Base-by-base conservation (phyloP, 2,329 filamentous ascomycete genomes). In the Pseudogymnoascus sp. region DNA sequence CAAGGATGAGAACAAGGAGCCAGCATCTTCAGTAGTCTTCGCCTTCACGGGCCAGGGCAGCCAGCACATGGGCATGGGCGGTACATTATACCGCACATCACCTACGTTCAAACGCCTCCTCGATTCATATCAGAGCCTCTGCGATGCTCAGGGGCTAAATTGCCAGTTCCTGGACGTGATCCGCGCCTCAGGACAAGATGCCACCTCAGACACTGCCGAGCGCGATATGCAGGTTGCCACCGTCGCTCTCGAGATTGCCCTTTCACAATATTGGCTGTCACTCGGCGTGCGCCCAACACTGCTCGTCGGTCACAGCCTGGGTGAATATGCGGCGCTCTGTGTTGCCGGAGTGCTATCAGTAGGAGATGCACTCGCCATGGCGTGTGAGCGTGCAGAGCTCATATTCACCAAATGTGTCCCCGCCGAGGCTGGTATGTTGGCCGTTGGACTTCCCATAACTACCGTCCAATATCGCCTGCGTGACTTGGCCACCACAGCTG, bases 231-330 rank as follows among this genome's bases (percentile, higher is more conserved):
- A 85, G 72, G 76, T 84, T 6, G 81, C 78, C 0, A 71, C 82
- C 4, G 74, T 74, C 55, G 79, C 77, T 61, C 78, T 84, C 39
- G 78, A 85, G 72, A 84, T 68, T 74, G 82, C 83, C 1, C 73
- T 85, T 5, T 78, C 80, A 2, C 76, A 76, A 29, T 73, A 84
- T 1, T 85, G 82, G 83, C 68, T 64, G 12, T 80, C 79, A 1
- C 82, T 80, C 79, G 82, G 81, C 37, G 74, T 85, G 61, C 74
- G 70, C 39, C 83, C 83, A 3, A 78, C 80, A 19, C 81, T 76
- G 4, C 43, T 77, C 6, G 62, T 78, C 8, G 75, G 74, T 0
- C 75, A 75, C 62, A 75, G 73, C 65, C 70, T 77, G 61, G 75
- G 75, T 7, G 69, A 76, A 61, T 61, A 76, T 1, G 74, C 73